Base-by-base conservation (phyloP, 148 eudicot genomes). In the Agrostemma githago region DNA sequence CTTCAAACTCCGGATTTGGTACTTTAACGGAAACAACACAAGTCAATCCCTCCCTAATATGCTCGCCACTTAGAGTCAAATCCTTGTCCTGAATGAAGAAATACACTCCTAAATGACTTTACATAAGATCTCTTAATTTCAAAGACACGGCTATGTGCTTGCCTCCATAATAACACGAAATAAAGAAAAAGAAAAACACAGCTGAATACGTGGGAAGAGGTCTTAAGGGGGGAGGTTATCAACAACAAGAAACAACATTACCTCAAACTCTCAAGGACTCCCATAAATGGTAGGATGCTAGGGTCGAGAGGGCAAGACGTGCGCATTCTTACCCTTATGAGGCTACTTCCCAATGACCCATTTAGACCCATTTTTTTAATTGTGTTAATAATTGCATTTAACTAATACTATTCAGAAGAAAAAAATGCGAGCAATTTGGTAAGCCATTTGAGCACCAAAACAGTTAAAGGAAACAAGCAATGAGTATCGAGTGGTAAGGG, bases 1-100 rank as follows among this genome's bases (percentile, higher is more conserved):
- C 98, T 87, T 92, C 99, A 82, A 95, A 95, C 81, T 95, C 99
- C 14, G 99, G 99, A 82, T 92, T 84, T 40, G 92, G 89, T 78
- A 92, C 96, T 90, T 95, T 95, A 72, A 95, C 97, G 3, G 97
- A 95, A 57, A 95, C 79, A 44, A 95, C 85, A 77, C 96, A 92
- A 20, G 97, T 92, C 69, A 95, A 77, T 71, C 99, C 97, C 83
- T 95, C 97, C 83, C 96, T 83, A 42, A 95, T 89, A 75, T 95
- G 97, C 75, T 95, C 99, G 6, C 97, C 97, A 67, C 97, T 95
- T 79, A 95, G 86, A 77, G 86, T 87, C 46, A 88, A 72, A 51
- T 95, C 97, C 80, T 92, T 95, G 68, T 90, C 98, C 97, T 95
- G 84, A 21, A 73, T 75, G n/a, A 44, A 68, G 16, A 72, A 62